Evolutionary conservation across 2,329 filamentous ascomycete genomes (phyloP), one percentile per base, ranked within the genome.

Genomic region (Curvularia sp.): DNA sequence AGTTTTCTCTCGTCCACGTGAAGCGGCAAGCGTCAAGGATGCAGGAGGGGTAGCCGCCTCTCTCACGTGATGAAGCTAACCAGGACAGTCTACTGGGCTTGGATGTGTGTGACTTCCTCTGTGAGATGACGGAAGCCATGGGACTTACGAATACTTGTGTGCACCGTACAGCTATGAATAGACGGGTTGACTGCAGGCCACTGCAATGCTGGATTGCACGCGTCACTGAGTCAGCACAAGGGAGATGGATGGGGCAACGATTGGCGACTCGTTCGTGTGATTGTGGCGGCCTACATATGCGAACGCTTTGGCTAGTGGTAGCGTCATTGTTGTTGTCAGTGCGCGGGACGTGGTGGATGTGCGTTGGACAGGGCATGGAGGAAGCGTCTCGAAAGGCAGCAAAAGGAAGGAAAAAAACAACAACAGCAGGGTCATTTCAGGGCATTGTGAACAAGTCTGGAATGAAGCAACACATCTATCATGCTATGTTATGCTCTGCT

Each of bases 271-370:
- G 50, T 53, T 55, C 53, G 60, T 55, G 58, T 55, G 28, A 51
- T 24, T 53, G 55, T 33, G 53, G 55, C 39, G 53, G 53, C 59
- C 38, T 48, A n/a, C 6, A n/a, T 38, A 62, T 62, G 60, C 60
- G 60, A 62, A 60, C 60, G 50, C 57, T 59, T 47, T 49, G 31
- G 47, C 49, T 58, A 44, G 42, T 26, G 50, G 42, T 58, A 55
- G 60, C 57, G 60, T 62, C 57, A 62, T 60, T 62, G 60, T 60
- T 60, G 60, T 58, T 46, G 53, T 35, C 52, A 38, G 46, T 46
- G 24, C 49, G 26, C 38, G 7, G 38, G 26, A 10, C 6, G 10
- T 31, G 44, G 26, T 47, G 28, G 30, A 20, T 33, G 28, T 31
- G 44, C 18, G 44, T 15, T 31, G 28, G 30, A 48, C 28, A 33